Base-by-base conservation (phyloP, 2,329 filamentous ascomycete genomes). In the Botrytis pseudocinerea region DNA sequence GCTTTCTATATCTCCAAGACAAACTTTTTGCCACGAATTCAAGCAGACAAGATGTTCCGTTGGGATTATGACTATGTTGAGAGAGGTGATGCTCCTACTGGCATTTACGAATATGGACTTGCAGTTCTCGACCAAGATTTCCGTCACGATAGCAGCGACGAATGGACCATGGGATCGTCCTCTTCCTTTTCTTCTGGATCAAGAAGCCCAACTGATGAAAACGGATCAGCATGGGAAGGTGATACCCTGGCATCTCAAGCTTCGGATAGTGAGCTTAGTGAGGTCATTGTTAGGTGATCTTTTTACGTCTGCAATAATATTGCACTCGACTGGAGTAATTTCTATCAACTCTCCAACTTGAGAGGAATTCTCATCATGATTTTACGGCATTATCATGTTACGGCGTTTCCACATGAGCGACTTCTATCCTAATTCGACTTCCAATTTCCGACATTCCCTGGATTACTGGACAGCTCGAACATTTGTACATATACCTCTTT, bases 1-100 rank as follows among this genome's bases (percentile, higher is more conserved):
- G 90, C 92, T 73, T 98, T 93, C 86, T 97, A 95, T 83, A 89
- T 94, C 75, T 89, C 92, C 73, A 93, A 93, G 80, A 88, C 91
- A 60, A 90, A 91, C 74, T 97, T 93, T 85, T 84, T 98, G 61
- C 95, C 95, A 6, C 90, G 92, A 74, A 87, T 93, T 74, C 95
- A 98, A 82, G 83, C 87, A 69, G 94, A 94, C 83, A 98, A 98
- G 87, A 87, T 88, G 77, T 93, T 93, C 83, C 90, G 95, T 75
- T 98, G 95, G 94, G 93, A 98, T 78, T 98, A 98, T 83, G 95
- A 98, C 79, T 97, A 94, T 78, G 90, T 97, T 74, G 95, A 98
- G 84, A 84, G 91, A 73, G 95, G 95, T 78, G 92, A 97, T 76
- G 78, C 78, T 70, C 84, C 90, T 61, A 87, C 89, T 76, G 87